Evolutionary conservation across 352 stramenopile species (phyloP), one percentile per base, ranked within the genome.

Genomic region (Pythium apleroticum): DNA sequence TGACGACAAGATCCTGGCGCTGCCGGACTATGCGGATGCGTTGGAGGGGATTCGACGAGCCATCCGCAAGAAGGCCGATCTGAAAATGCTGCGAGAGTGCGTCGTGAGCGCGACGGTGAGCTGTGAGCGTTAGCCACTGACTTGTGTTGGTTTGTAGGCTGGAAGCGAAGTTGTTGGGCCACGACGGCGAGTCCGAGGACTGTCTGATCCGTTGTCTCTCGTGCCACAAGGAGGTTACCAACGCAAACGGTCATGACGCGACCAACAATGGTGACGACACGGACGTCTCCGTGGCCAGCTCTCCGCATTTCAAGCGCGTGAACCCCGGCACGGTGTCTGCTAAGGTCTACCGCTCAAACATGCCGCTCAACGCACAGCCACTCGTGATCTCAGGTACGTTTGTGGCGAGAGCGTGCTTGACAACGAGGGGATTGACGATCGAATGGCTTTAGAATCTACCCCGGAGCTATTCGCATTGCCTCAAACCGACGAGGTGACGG

Each of bases 161-260:
- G 24, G 80, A 89, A 63, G 74, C 75, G 3, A 68, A 76, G 5
- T 58, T 89, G 19, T 69, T 88, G 12, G 78, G 78, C 0, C 68
- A 80, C 19, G 69, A 89, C 11, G 63, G 61, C 0, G 78, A 88
- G 22, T 71, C 68, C 14, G 80, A 91, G 56, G 82, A 91, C 54
- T 91, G 82, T 56, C 71, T 91, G 0, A 69, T 91, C 27, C 82
- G 82, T 0, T 89, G 82, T 33, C 66, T 91, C 14, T 89, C 82
- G 30, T 91, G 82, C 56, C 82, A 81, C 49, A 91, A 89, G 63
- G 82, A 91, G 57, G 72, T 91, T 8, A 45, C 65, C 6, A 72
- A 74, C 14, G 27, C 61, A 1, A 28, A 28, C 3, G 27, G 66
- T 2, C 58, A 64, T 31, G 60, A 68, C 9, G 11, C 28, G 4